Conservation (phyloP, 495 filamentous ascomycete species). For the Hyaloscypha bicolor region DNA sequence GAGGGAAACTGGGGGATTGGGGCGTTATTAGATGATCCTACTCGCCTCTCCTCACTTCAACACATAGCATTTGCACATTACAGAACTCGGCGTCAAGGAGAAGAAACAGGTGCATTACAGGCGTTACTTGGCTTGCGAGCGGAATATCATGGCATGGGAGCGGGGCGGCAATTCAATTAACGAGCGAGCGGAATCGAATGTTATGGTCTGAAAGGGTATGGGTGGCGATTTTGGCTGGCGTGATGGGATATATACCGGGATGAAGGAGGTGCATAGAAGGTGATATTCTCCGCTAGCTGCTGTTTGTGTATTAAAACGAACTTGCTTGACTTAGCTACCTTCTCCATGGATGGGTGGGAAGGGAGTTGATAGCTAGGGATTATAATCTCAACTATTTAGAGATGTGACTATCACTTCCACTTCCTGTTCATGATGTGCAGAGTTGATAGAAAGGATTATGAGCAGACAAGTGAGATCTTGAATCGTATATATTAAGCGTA, state of each 20-base stretch:
- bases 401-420: conserved; percentile 5
- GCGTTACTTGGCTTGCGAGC: background rate
- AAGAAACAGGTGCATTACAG: conserved; percentile 14
- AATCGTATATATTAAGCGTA: background rate
- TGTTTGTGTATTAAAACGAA: background rate
- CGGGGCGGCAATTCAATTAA: background rate
- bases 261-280: background rate
- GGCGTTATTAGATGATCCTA: conserved; percentile 62
- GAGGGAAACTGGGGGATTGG: conserved; percentile 64
- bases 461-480: background rate
- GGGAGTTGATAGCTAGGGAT: background rate
- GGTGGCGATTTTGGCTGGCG: background rate
- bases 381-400: conserved; percentile 16
- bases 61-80: background rate
- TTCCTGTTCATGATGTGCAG: background rate
- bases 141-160: conserved; percentile 5
- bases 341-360: background rate
- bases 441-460: background rate
- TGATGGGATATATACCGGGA: background rate
- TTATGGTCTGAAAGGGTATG: background rate
- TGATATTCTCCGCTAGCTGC: conserved; percentile 5
- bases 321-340: background rate
- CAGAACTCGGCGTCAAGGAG: background rate
- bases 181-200: background rate
- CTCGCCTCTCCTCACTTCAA: background rate